Conservation (phyloP, 257 asterid genomes). For the Scutellaria baicalensis region DNA sequence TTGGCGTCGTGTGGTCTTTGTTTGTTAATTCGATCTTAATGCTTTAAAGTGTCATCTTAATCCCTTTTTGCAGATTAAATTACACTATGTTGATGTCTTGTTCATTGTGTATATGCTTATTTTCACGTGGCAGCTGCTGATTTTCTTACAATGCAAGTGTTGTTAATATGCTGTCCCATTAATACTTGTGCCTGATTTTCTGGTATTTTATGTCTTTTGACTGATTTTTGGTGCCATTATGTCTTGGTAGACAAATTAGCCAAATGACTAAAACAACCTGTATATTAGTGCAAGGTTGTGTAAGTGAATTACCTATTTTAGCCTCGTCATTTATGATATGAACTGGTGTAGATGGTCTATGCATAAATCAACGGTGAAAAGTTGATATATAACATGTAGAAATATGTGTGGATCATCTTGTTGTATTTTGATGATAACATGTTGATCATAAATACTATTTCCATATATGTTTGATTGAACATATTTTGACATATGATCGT, state of each 20-base stretch:
- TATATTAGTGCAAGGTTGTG: too few species aligned
- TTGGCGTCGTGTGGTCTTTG: slow-evolving; percentile 23
- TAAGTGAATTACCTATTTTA: too few species aligned
- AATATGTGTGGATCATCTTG: background rate
- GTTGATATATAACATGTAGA: background rate
- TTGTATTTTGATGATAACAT: background rate
- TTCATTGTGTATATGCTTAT: slow-evolving; percentile 13
- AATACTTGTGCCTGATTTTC: background rate
- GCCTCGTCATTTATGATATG: too few species aligned
- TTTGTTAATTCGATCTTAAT: slow-evolving; percentile 9
- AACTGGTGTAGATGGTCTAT: too few species aligned
- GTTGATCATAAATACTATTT: background rate
- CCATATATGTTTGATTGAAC: too few species aligned
- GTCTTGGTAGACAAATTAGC: background rate
- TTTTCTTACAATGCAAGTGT: slow-evolving; percentile 12
- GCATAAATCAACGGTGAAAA: background rate
- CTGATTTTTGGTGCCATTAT: background rate
- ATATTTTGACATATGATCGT: too few species aligned
- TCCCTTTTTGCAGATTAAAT: slow-evolving; percentile 3
- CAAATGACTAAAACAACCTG: background rate
- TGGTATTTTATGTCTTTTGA: background rate
- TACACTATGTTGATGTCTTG: slow-evolving; percentile 5
- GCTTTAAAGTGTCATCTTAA: background rate
- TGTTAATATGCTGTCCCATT: slow-evolving; percentile 28
- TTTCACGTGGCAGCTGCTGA: slow-evolving; percentile 28